Base-by-base conservation (phyloP, 345 rosid species). In the Abelmoschus esculentus region DNA sequence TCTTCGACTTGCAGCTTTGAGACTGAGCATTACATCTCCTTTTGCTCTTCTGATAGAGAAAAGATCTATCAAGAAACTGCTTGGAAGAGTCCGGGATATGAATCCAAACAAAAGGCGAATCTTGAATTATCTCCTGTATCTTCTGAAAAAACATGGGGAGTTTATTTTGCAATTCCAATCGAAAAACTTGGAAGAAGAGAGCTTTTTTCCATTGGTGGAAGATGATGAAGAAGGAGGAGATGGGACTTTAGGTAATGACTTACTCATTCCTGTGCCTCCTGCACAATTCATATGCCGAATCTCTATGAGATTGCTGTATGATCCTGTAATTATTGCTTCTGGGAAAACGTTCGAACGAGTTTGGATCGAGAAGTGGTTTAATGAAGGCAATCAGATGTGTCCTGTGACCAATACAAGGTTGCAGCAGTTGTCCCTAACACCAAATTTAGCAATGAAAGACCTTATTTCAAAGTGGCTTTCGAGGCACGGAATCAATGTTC, bases 301-400 rank as follows among this genome's bases (percentile, higher is more conserved):
- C 28, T 83, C 86, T 4, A 46, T 19, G 74, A 76, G 73, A 65
- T 64, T 83, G 18, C 69, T 80, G 74, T 74, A 74, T 72, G 86
- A 83, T 73, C 86, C 86, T 28, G 81, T 80, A 19, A 61, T 78
- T 15, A 76, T 76, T 60, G 69, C 76, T 58, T 78, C 82, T 7
- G 86, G 86, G 70, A 60, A 74, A 71, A 80, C 86, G 26, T 78
- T 66, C 56, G 84, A 83, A 61, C 63, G 82, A 7, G 55, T 72
- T 26, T 83, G 84, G 77, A 80, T 83, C 26, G 78, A 83, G 76
- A 80, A 72, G 59, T 80, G 86, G 86, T 70, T 83, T 61, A 47
- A 44, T 4, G 81, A 78, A n/a, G 86, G 84, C 26, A 38, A 80
- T 3, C 72, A 2, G 52, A 67, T 40, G 4, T 83, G 82, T 32